phyloP scores from a whole-genome alignment of 1,284 basidiomycete genomes.

The Irpex lacteus region DNA sequence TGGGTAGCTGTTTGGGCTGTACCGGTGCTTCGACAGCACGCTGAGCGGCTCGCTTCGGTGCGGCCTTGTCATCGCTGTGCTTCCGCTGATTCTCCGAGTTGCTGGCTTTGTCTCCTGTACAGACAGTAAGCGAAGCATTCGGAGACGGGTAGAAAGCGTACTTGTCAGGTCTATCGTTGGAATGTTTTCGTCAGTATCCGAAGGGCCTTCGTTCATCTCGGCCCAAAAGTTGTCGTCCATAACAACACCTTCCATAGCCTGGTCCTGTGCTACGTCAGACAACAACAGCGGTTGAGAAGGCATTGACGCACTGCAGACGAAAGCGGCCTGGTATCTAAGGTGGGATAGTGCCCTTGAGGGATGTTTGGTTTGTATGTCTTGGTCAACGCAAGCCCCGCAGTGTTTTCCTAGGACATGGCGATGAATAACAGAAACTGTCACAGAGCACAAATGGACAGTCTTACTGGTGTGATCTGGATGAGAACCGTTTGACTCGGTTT shows the following conservation, averaged over 20 bases:
- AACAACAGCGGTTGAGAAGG: background rate
- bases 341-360: constrained; percentile 55
- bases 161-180: constrained; percentile 34
- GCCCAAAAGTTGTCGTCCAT: constrained; percentile 68
- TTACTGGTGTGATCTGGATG: constrained; percentile 65
- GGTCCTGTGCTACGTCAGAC: constrained; percentile 40
- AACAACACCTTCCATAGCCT: constrained; percentile 61
- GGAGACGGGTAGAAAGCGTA: constrained; percentile 1
- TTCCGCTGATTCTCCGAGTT: background rate
- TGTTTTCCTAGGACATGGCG: constrained; percentile 50
- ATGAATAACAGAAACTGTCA: background rate
- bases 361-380: constrained; percentile 56
- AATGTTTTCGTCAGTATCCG: constrained; percentile 32
- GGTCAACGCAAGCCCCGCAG: constrained; percentile 58
- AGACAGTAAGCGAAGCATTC: background rate
- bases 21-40: constrained; percentile 22
- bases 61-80: background rate
- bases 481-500: constrained; percentile 74
- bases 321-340: constrained; percentile 65
- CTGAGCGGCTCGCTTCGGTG: constrained; percentile 17
- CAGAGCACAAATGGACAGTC: constrained; percentile 5
- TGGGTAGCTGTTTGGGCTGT: constrained; percentile 35
- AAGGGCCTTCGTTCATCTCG: constrained; percentile 34
- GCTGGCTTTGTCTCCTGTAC: background rate
- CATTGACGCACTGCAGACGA: constrained; percentile 43